phyloP scores from a whole-genome alignment of 371 early-diverging fungal species.

The Coemansia sp. region DNA sequence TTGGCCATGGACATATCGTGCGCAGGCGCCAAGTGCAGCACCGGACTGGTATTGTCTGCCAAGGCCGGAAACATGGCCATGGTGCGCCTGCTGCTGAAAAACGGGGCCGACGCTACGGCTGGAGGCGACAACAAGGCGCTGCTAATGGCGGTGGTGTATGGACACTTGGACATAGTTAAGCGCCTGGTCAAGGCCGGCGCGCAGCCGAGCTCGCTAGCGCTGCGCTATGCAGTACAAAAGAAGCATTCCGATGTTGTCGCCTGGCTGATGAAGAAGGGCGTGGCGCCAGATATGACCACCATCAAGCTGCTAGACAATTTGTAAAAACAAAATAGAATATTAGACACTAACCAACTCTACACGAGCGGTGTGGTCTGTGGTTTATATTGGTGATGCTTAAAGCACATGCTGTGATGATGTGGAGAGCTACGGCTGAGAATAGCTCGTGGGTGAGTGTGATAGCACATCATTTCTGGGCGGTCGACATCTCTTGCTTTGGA shows the following conservation, averaged over 20 bases:
- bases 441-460: background rate
- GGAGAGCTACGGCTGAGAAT: constrained; percentile 8
- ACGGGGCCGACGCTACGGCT: constrained; percentile 32
- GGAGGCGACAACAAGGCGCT: constrained; percentile 44
- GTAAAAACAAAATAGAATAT: background rate
- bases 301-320: constrained; percentile 30
- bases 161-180: constrained; percentile 37
- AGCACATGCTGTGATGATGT: background rate
- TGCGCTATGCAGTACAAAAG: constrained; percentile 47
- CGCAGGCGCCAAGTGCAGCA: constrained; percentile 22
- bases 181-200: constrained; percentile 42
- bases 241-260: constrained; percentile 13
- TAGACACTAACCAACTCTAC: no score
- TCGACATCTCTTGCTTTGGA: background rate
- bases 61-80: constrained; percentile 38
- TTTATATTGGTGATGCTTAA: no score
- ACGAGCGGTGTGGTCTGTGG: no score
- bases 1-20: constrained; percentile 28
- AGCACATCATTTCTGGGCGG: background rate
- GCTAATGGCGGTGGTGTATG: constrained; percentile 42
- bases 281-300: constrained; percentile 42
- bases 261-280: constrained; percentile 42
- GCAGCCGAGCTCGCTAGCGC: constrained; percentile 31
- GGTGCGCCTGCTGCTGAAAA: constrained; percentile 35
- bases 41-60: constrained; percentile 34